Evolutionary conservation across 2,329 filamentous ascomycete species (phyloP), one percentile per base, ranked within the genome.

Genomic region (Niveomyces coronatus): DNA sequence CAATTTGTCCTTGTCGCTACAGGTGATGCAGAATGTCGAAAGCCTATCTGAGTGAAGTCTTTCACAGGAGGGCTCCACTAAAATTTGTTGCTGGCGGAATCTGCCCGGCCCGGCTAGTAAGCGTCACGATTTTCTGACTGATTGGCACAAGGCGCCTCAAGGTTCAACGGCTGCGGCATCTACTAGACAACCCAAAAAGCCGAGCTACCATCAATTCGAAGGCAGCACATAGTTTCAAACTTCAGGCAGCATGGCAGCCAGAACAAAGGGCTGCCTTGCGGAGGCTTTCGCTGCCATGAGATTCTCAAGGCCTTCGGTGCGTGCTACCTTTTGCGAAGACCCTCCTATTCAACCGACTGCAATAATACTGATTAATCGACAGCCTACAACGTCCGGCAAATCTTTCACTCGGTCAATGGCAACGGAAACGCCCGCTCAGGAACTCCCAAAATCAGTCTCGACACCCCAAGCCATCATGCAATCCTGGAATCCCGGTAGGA

Each of bases 341-440:
- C 19, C 35, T 35, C 40, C 37, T 40, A 28, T 42, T 40, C 11
- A 17, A n/a, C 31, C 10, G 42, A 46, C 65, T 37, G 58, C 58
- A 28, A 58, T 59, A 24, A 15, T 37, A 31, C 43, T 47, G 29
- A 48, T 34, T 35, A 35, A 27, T 30, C n/a, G 16, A 18, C 56
- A 65, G 54, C 54, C 58, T 37, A 59, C 48, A 31, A 41, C 45
- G n/a, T 26, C 54, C 9, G 47, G 57, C 49, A 64, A 53, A 51
- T 54, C 60, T n/a, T 66, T 71, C 40, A 58, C 64, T 35, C 64
- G 74, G 42, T 66, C 71, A 46, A 73, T 76, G 65, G 74, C 75
- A 26, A 75, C 76, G 36, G 68, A 70, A 41, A 56, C 63, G 9
- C 53, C 65, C 6, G 51, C 63, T 18, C 55, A 62, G 4, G 48